Base-by-base conservation (phyloP, 768 basidiomycete genomes). In the Mycena belliarum region DNA sequence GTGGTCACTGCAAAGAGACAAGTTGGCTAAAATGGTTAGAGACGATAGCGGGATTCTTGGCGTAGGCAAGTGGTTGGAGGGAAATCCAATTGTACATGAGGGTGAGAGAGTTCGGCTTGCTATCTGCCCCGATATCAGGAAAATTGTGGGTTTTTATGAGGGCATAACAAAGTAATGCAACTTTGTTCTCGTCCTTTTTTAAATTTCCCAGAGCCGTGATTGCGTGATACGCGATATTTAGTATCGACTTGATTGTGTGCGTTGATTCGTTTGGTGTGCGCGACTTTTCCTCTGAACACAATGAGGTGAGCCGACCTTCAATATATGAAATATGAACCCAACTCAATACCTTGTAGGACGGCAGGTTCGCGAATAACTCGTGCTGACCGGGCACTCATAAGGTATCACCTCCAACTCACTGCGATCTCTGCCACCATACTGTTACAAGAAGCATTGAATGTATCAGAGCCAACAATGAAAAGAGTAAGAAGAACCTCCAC, bases 1-100 rank as follows among this genome's bases (percentile, higher is more conserved):
- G 68, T 91, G 88, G 87, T 84, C 81, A 37, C 69, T 89, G 46
- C 83, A 85, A 65, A 76, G 79, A 14, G 89, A 90, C 65, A 76
- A 75, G 45, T 73, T 89, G 25, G 82, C 88, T 6, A 81, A 77
- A 68, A 69, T 81, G 58, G 75, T 89, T 52, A 81, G 84, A 67
- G 73, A 77, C 32, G 74, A 77, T 48, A 68, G 69, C 26, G 75
- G 74, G 40, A 68, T 72, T 18, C 68, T 72, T 21, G 72, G 72
- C 14, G 74, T 83, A 45, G 75, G 74, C 29, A 66, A 70, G n/a
- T 89, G 87, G 88, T 67, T 86, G 29, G 85, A 86, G 68, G 69
- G 73, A 16, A 77, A 75, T 52, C 69, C 72, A 42, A 70, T 88
- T 16, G 73, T 87, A 23, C 73, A 76, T 42, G 88, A 91, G 57